Evolutionary conservation across 208 protist species (phyloP).

Genomic region (Acanthamoeba culbertsoni): DNA sequence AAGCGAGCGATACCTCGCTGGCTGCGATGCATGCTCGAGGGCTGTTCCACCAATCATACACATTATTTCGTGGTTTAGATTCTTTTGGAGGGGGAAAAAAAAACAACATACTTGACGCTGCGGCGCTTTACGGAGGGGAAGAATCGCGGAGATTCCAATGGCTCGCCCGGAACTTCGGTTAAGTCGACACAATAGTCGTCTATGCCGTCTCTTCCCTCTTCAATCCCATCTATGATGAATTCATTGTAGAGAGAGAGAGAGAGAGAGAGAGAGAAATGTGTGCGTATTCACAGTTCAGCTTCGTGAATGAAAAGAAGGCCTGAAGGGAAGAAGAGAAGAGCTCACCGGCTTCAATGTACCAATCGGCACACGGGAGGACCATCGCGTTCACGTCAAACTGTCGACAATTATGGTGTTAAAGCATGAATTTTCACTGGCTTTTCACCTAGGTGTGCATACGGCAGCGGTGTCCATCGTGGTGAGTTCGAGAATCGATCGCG

Average conservation of each 20-base stretch:
- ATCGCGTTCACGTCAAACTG: conserved; percentile 26
- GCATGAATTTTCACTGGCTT: not conserved
- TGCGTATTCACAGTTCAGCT: too few relatives aligned
- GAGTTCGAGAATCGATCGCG: not conserved
- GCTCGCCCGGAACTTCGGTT: not conserved
- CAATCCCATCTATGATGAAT: not conserved
- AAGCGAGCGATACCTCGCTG: not conserved
- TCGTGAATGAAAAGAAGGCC: too few relatives aligned
- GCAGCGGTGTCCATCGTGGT: not conserved
- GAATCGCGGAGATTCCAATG: not conserved
- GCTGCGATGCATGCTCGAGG: not conserved
- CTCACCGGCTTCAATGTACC: conserved; percentile 51
- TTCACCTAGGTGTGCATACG: not conserved
- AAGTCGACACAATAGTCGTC: not conserved
- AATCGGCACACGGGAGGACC: conserved; percentile 53
- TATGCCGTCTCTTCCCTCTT: not conserved
- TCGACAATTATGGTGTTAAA: not conserved
- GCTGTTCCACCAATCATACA: too few relatives aligned
- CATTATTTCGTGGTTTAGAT: too few relatives aligned
- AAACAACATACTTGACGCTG: not conserved
- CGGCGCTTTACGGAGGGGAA: not conserved
- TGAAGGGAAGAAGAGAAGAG: too few relatives aligned
- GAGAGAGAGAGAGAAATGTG: too few relatives aligned
- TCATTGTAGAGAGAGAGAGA: too few relatives aligned
- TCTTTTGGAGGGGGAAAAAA: not conserved